These are phyloP conservation scores for Vitis labrusca DNA, from an alignment of 164 flowering plant species.

Conservation along the genomic window DNA sequence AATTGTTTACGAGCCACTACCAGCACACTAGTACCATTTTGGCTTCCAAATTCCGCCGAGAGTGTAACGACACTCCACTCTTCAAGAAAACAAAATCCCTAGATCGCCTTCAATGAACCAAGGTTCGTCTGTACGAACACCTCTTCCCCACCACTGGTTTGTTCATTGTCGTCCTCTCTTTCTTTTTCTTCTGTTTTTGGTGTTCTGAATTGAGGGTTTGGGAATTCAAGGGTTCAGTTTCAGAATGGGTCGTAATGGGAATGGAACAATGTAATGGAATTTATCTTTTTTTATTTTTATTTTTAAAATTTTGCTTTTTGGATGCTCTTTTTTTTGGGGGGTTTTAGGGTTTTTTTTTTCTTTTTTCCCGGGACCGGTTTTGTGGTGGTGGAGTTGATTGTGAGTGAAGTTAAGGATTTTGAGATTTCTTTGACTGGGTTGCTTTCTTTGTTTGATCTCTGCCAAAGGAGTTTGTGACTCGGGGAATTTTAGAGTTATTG, in stretches of 20 bases:
- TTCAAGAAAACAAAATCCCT: too few species aligned
- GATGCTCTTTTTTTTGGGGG: background rate
- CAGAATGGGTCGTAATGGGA: background rate
- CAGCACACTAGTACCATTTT: too few species aligned
- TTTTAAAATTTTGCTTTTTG: slow-evolving; percentile 3
- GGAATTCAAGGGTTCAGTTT: background rate
- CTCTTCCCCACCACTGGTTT: too few species aligned
- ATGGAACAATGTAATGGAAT: too few species aligned
- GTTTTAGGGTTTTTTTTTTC: background rate
- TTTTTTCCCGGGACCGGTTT: background rate
- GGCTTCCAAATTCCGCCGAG: too few species aligned
- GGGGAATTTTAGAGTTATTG: background rate
- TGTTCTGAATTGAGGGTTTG: too few species aligned
- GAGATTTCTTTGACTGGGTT: background rate
- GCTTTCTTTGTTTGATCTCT: slow-evolving; percentile 2
- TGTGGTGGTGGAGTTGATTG: background rate
- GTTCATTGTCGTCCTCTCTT: too few species aligned
- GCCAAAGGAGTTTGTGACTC: background rate
- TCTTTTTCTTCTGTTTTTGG: too few species aligned
- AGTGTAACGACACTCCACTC: too few species aligned
- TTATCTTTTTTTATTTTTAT: background rate
- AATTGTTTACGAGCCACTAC: too few species aligned
- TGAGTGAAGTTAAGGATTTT: slow-evolving; percentile 10
- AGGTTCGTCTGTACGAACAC: too few species aligned
- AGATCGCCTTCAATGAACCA: too few species aligned